Evolutionary conservation across 305 asterid genomes (phyloP).

Genomic region (Fraxinus sp.): DNA sequence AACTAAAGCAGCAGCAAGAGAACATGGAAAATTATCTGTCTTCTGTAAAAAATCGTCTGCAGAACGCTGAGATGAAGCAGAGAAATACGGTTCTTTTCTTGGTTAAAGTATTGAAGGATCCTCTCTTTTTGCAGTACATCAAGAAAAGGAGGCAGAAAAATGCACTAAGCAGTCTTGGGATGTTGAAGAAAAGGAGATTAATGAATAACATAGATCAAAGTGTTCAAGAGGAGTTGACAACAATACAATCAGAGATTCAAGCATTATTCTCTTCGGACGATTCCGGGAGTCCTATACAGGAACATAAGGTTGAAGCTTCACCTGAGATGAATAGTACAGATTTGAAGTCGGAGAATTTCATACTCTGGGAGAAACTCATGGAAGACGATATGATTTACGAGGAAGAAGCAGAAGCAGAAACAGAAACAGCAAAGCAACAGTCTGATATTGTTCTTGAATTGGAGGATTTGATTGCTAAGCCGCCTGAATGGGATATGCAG

Average conservation of each 20-base stretch:
- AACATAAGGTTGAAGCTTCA: slow-evolving; percentile 22
- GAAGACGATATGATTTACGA: slow-evolving; percentile 86
- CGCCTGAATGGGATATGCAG: slow-evolving; percentile 19
- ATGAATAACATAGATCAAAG: not conserved
- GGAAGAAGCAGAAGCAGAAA: slow-evolving; percentile 21
- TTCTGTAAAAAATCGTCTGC: slow-evolving; percentile 31
- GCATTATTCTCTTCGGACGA: slow-evolving; percentile 42
- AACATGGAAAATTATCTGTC: slow-evolving; percentile 35
- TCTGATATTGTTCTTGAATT: slow-evolving; percentile 52
- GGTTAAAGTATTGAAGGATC: slow-evolving; percentile 35
- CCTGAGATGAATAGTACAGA: slow-evolving; percentile 25
- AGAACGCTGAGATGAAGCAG: slow-evolving; percentile 26
- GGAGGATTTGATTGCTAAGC: slow-evolving; percentile 36
- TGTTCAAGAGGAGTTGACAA: slow-evolving; percentile 41
- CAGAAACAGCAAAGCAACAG: slow-evolving; percentile 24
- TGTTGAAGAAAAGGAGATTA: slow-evolving; percentile 30
- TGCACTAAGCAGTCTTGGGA: not conserved
- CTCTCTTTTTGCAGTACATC: slow-evolving; percentile 22
- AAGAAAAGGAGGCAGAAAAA: slow-evolving; percentile 27
- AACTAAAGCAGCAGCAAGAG: slow-evolving; percentile 59
- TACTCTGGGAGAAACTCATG: slow-evolving; percentile 89
- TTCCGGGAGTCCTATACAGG: slow-evolving; percentile 36
- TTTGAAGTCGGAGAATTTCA: slow-evolving; percentile 48
- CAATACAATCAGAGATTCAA: slow-evolving; percentile 39
- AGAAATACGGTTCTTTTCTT: slow-evolving; percentile 30